phyloP scores from a whole-genome alignment of 345 rosid genomes.

The Salix dunnii region DNA sequence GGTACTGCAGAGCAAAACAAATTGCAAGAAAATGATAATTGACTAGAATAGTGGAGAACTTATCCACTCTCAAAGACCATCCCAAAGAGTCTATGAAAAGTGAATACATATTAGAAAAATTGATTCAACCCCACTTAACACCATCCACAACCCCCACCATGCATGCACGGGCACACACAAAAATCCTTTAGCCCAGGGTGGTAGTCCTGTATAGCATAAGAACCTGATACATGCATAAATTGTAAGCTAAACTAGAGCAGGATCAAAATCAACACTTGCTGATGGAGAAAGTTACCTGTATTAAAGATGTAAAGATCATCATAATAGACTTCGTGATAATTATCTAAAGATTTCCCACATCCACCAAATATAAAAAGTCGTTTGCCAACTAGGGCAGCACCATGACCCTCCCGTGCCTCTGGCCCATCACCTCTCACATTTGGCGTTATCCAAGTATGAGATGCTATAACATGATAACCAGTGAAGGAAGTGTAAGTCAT shows the following conservation, averaged over 20 bases:
- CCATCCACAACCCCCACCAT: background rate
- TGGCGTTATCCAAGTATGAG: constrained; percentile 85
- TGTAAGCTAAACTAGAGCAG: background rate
- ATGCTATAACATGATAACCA: constrained; percentile 44
- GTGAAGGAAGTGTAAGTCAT: background rate
- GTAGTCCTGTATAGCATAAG: background rate
- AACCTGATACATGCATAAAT: background rate
- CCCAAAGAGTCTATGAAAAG: too few relatives aligned
- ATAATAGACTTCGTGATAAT: constrained; percentile 73
- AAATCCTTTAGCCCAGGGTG: background rate
- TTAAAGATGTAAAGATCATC: constrained; percentile 82
- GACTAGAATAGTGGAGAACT: too few relatives aligned
- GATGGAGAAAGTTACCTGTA: constrained; percentile 52
- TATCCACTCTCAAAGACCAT: too few relatives aligned
- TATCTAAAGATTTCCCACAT: constrained; percentile 66
- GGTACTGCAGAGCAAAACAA: too few relatives aligned
- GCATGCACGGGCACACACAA: background rate
- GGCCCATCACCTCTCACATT: constrained; percentile 91
- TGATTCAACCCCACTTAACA: background rate
- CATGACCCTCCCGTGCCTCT: constrained; percentile 90
- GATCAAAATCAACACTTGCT: background rate
- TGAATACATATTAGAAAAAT: background rate
- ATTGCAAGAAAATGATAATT: too few relatives aligned
- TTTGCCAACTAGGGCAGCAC: constrained; percentile 89
- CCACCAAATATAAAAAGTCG: constrained; percentile 91